Conservation (phyloP, 306 rosid species). For the Prunus persica region DNA sequence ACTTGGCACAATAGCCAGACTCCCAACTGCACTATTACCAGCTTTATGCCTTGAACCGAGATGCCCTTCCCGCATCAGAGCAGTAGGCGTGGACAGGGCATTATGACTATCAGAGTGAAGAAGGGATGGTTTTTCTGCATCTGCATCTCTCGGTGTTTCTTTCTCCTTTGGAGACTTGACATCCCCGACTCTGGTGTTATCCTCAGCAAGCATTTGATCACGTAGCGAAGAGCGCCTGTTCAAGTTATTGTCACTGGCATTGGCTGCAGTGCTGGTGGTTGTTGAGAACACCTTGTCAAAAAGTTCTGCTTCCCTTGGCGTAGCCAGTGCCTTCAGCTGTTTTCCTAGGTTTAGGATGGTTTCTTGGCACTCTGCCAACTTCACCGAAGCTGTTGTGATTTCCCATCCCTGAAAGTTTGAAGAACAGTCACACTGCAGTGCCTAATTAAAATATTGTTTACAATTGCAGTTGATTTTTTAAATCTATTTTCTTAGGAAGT, state of each 20-base stretch:
- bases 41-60: conserved; percentile 28
- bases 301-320: conserved; percentile 52
- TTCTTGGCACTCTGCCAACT: conserved; percentile 86
- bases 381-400: conserved; percentile 75
- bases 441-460: background rate
- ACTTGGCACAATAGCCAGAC: conserved; percentile 42
- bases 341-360: conserved; percentile 66
- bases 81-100: conserved; percentile 21
- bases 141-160: conserved; percentile 28
- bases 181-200: conserved; percentile 30
- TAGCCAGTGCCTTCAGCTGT: conserved; percentile 72
- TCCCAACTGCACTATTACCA: conserved; percentile 25
- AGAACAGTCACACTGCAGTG: background rate
- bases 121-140: conserved; percentile 21
- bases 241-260: conserved; percentile 34
- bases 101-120: conserved; percentile 30
- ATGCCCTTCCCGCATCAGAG: conserved; percentile 16
- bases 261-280: conserved; percentile 27
- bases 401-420: conserved; percentile 65
- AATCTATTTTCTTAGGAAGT: background rate
- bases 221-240: conserved; percentile 53
- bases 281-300: conserved; percentile 40
- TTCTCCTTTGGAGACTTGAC: conserved; percentile 20
- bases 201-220: conserved; percentile 63
- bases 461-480: background rate